phyloP scores from a whole-genome alignment of 2,329 filamentous ascomycete genomes.

The Atkinsonella hypoxylon region DNA sequence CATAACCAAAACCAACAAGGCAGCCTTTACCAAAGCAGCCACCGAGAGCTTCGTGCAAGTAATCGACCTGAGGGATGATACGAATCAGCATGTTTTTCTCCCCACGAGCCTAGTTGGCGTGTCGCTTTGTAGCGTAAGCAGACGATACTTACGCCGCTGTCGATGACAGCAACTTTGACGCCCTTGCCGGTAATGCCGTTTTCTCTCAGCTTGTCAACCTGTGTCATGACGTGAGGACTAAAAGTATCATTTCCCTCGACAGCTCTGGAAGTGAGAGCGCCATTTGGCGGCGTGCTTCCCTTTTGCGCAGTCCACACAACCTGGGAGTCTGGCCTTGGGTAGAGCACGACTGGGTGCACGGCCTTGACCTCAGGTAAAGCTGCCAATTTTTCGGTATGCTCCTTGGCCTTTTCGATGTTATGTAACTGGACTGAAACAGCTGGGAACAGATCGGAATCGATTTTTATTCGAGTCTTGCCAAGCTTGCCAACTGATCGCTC shows the following conservation, averaged over 20 bases:
- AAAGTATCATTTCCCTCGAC: constrained; percentile 24
- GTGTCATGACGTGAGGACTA: constrained; percentile 43
- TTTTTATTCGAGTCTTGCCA: constrained; percentile 33
- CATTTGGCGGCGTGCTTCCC: constrained; percentile 12
- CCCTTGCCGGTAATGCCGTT: constrained; percentile 37
- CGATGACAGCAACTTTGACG: constrained; percentile 40
- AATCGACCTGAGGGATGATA: constrained; percentile 38
- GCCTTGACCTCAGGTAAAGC: constrained; percentile 33
- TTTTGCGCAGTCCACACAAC: constrained; percentile 30
- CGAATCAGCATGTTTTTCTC: neutral
- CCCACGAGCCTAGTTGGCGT: too few relatives aligned
- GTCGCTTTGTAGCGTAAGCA: neutral
- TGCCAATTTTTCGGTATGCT: constrained; percentile 28
- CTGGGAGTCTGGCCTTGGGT: constrained; percentile 32
- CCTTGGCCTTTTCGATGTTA: constrained; percentile 31
- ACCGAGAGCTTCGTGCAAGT: constrained; percentile 50
- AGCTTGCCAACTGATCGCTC: constrained; percentile 16
- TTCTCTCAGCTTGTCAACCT: constrained; percentile 39
- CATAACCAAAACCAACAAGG: constrained; percentile 44
- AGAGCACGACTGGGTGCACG: constrained; percentile 35
- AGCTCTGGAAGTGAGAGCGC: constrained; percentile 10
- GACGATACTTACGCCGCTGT: constrained; percentile 35
- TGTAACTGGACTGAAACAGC: constrained; percentile 41
- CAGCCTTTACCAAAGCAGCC: constrained; percentile 50
- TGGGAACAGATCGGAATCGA: constrained; percentile 40